Evolutionary conservation across 768 basidiomycete genomes (phyloP).

Genomic region (Boletus sensibilis): DNA sequence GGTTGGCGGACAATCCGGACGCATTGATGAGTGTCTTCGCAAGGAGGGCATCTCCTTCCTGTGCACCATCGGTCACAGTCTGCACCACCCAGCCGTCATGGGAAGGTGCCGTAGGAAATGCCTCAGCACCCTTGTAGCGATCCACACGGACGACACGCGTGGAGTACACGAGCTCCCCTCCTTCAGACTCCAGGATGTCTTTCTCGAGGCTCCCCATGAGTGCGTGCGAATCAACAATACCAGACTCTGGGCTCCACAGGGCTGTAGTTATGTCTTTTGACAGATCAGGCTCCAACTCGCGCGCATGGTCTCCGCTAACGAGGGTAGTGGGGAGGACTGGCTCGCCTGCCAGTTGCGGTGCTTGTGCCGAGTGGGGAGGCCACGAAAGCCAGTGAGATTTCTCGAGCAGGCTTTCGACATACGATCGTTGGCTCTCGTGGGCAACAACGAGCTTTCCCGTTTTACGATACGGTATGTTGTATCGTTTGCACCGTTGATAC

Average conservation of each 20-base stretch:
- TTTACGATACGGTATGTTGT: slow-evolving; percentile 66
- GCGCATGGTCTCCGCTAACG: slow-evolving; percentile 64
- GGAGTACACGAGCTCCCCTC: slow-evolving; percentile 68
- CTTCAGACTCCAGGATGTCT: slow-evolving; percentile 71
- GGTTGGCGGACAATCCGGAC: slow-evolving; percentile 68
- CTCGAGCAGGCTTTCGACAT: slow-evolving; percentile 65
- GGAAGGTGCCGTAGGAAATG: slow-evolving; percentile 24
- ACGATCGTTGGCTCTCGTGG: slow-evolving; percentile 57
- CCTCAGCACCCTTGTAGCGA: slow-evolving; percentile 39
- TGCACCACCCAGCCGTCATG: slow-evolving; percentile 88
- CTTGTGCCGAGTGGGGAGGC: slow-evolving; percentile 41
- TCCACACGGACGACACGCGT: slow-evolving; percentile 89
- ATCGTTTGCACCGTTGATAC: slow-evolving; percentile 66
- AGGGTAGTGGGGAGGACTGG: slow-evolving; percentile 61
- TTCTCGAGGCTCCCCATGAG: slow-evolving; percentile 82
- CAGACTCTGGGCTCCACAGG: slow-evolving; percentile 82
- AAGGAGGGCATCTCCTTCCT: slow-evolving; percentile 60
- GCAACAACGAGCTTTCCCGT: slow-evolving; percentile 92
- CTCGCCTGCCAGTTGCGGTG: slow-evolving; percentile 22
- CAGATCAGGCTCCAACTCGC: slow-evolving; percentile 81
- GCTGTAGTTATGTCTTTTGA: slow-evolving; percentile 66
- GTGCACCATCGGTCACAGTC: slow-evolving; percentile 53
- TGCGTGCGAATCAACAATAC: slow-evolving; percentile 85
- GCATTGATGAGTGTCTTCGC: slow-evolving; percentile 81
- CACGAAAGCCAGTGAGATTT: slow-evolving; percentile 58